Conservation (phyloP, 768 basidiomycete species). For the Lentinula detonsa region DNA sequence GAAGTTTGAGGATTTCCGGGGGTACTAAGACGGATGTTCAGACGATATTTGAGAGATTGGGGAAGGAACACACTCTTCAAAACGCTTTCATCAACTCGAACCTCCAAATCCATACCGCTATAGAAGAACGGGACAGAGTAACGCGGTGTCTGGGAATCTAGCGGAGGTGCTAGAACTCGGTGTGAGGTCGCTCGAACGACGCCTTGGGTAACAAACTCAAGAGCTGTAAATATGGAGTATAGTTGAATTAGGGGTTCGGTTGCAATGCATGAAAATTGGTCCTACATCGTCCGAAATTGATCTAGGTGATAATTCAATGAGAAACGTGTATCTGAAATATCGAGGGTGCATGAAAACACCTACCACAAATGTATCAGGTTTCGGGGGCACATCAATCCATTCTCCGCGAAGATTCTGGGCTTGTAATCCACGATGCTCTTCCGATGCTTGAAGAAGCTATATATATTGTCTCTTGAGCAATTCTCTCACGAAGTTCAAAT, state of each 20-base stretch:
- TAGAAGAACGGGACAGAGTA: conserved; percentile 7
- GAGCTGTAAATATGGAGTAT: neutral
- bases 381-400: conserved; percentile 53
- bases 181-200: conserved; percentile 5
- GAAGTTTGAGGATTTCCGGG: conserved; percentile 4
- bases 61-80: neutral
- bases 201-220: conserved; percentile 6
- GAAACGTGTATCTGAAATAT: conserved; percentile 35
- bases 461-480: neutral
- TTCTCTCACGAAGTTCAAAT: neutral
- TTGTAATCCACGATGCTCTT: conserved; percentile 45
- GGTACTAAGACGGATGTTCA: neutral
- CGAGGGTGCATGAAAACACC: conserved; percentile 31
- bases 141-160: neutral
- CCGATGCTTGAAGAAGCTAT: conserved; percentile 50
- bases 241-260: neutral
- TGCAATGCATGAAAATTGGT: neutral
- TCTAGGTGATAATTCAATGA: conserved; percentile 37
- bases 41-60: too few relatives aligned
- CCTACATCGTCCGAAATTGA: conserved; percentile 26
- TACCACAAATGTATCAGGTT: conserved; percentile 48
- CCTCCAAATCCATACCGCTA: conserved; percentile 4
- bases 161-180: conserved; percentile 1
- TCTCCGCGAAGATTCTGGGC: conserved; percentile 50
- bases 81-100: neutral